Conservation (phyloP, 208 protist species). For the Crithidia acanthocephali region DNA sequence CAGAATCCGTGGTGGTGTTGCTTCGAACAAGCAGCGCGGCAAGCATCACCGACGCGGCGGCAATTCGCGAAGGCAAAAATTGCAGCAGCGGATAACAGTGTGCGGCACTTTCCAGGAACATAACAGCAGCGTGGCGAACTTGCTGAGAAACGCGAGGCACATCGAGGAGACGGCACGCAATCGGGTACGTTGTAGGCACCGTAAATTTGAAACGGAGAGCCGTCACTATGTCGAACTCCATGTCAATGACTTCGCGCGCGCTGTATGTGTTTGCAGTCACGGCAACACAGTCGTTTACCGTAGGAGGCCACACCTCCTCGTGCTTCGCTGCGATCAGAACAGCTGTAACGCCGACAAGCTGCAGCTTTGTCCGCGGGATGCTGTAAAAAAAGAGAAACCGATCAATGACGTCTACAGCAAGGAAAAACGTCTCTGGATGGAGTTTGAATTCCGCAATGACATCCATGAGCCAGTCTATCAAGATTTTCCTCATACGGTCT, state of each 20-base stretch:
- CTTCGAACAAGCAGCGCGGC: slow-evolving; percentile 47
- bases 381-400: slow-evolving; percentile 76
- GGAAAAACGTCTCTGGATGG: slow-evolving; percentile 96
- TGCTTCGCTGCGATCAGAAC: slow-evolving; percentile 92
- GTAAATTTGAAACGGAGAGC: slow-evolving; percentile 75
- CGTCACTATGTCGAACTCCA: slow-evolving; percentile 73
- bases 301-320: slow-evolving; percentile 91
- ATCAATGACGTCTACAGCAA: slow-evolving; percentile 97
- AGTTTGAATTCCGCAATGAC: slow-evolving; percentile 96
- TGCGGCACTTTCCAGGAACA: slow-evolving; percentile 75
- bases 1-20: slow-evolving; percentile 24
- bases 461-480: slow-evolving; percentile 98
- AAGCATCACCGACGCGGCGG: slow-evolving; percentile 61
- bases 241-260: slow-evolving; percentile 72
- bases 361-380: slow-evolving; percentile 71
- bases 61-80: slow-evolving; percentile 71
- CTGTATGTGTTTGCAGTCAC: slow-evolving; percentile 93
- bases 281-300: slow-evolving; percentile 92
- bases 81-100: slow-evolving; percentile 69
- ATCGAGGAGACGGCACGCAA: slow-evolving; percentile 61
- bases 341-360: slow-evolving; percentile 89
- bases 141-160: slow-evolving; percentile 15
- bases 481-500: slow-evolving; percentile 95
- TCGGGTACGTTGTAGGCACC: slow-evolving; percentile 74
- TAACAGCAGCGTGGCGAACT: slow-evolving; percentile 52